phyloP scores from a whole-genome alignment of 306 rosid species.

The Cicer pinnatifidum region DNA sequence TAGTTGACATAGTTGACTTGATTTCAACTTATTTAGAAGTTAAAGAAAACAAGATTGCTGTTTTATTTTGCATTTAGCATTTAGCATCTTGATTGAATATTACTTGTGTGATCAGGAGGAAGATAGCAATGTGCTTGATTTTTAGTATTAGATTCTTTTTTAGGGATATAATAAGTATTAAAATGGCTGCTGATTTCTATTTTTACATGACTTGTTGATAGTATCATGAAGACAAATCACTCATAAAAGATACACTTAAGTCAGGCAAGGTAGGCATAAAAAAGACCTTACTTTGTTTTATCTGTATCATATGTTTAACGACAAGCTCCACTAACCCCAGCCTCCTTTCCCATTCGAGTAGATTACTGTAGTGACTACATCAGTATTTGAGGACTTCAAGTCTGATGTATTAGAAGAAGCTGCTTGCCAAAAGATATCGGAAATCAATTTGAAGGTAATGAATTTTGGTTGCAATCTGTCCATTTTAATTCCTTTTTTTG shows the following conservation, averaged over 20 bases:
- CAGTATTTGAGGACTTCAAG: constrained; percentile 78
- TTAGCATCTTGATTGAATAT: constrained; percentile 6
- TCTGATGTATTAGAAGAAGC: constrained; percentile 60
- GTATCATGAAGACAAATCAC: constrained; percentile 88
- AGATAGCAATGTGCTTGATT: constrained; percentile 23
- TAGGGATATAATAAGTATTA: constrained; percentile 21
- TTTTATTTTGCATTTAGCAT: constrained; percentile 36
- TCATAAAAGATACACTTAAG: constrained; percentile 76
- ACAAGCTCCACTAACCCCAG: constrained; percentile 30
- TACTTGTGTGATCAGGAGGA: constrained; percentile 35
- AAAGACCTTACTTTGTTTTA: constrained; percentile 33
- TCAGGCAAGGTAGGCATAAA: constrained; percentile 69
- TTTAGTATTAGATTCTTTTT: neutral
- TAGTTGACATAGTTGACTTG: constrained; percentile 24
- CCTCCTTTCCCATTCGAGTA: constrained; percentile 42
- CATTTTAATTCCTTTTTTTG: constrained; percentile 37
- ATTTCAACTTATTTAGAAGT: constrained; percentile 28
- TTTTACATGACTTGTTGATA: constrained; percentile 47
- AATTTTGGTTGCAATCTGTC: constrained; percentile 17
- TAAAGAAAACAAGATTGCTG: constrained; percentile 24
- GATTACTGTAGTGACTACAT: constrained; percentile 67
- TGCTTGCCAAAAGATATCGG: constrained; percentile 64
- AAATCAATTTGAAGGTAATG: constrained; percentile 83
- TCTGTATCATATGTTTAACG: constrained; percentile 40
- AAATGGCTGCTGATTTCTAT: constrained; percentile 37